These are phyloP conservation scores for Podaxis carcinomalis DNA, from an alignment of 768 basidiomycete genomes.

Conservation along the genomic window DNA sequence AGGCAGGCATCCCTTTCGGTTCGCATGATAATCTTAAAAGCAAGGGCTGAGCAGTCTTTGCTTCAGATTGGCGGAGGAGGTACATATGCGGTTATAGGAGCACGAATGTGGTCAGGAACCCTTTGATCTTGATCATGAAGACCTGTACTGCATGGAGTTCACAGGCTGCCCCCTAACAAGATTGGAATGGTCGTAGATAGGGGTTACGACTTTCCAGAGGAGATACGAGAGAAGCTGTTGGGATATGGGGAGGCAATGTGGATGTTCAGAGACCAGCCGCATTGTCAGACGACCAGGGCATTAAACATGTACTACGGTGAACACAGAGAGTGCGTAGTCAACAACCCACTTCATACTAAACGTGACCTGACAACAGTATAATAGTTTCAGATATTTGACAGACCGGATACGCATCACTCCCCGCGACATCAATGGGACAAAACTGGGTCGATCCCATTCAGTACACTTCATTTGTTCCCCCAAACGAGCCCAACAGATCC, in stretches of 20 bases:
- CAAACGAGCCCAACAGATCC: slow-evolving; percentile 57
- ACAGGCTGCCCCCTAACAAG: slow-evolving; percentile 58
- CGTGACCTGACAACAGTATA: neutral
- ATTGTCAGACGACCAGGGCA: slow-evolving; percentile 61
- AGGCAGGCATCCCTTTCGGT: slow-evolving; percentile 34
- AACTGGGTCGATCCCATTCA: slow-evolving; percentile 42
- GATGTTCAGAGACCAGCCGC: slow-evolving; percentile 61
- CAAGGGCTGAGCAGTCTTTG: neutral
- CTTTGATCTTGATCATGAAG: neutral
- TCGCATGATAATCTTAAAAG: slow-evolving; percentile 2
- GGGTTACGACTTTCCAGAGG: slow-evolving; percentile 69
- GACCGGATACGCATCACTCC: slow-evolving; percentile 70
- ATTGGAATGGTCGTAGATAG: slow-evolving; percentile 85
- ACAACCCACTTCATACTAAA: neutral
- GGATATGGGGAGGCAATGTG: slow-evolving; percentile 74
- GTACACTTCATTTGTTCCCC: slow-evolving; percentile 90
- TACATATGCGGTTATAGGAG: slow-evolving; percentile 75
- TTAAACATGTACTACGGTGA: slow-evolving; percentile 76
- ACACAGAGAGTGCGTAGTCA: slow-evolving; percentile 49
- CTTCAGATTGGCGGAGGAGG: slow-evolving; percentile 88
- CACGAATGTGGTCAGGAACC: slow-evolving; percentile 65
- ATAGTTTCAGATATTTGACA: slow-evolving; percentile 76
- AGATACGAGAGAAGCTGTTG: slow-evolving; percentile 51
- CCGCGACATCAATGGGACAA: slow-evolving; percentile 54
- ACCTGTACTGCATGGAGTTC: neutral